These are phyloP conservation scores for Vigna trinervia DNA, from an alignment of 306 rosid genomes.

Conservation along the genomic window DNA sequence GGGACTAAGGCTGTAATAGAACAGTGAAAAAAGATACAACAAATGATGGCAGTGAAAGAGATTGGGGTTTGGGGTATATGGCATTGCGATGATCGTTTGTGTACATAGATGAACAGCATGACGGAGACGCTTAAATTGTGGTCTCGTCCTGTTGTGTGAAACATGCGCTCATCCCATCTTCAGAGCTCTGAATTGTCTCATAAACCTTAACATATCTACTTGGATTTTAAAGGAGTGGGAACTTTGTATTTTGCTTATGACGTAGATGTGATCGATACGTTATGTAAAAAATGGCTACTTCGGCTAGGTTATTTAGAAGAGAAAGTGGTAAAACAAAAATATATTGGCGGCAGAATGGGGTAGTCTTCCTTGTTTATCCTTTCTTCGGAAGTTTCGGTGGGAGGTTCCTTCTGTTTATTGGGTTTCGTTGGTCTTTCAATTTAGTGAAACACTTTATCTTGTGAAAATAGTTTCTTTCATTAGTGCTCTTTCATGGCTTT, in stretches of 20 bases:
- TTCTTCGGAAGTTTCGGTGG: conserved; percentile 10
- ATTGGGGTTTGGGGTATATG: conserved; percentile 31
- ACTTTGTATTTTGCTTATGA: conserved; percentile 39
- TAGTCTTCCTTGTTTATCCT: conserved; percentile 13
- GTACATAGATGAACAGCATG: conserved; percentile 47
- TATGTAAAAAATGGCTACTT: conserved; percentile 27
- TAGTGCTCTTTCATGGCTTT: not conserved
- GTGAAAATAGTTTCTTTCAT: conserved; percentile 27
- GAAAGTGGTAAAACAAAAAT: conserved; percentile 13
- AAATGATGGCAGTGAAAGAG: conserved; percentile 37
- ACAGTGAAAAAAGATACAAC: conserved; percentile 27
- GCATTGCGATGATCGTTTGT: conserved; percentile 35
- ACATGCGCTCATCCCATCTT: conserved; percentile 43
- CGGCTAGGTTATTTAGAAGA: conserved; percentile 23
- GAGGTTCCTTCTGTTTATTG: conserved; percentile 19
- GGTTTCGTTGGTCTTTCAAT: not conserved
- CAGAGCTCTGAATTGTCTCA: conserved; percentile 42
- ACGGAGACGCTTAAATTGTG: conserved; percentile 34
- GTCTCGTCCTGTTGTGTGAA: conserved; percentile 38
- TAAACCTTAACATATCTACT: conserved; percentile 37
- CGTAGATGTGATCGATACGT: conserved; percentile 39
- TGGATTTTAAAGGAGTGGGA: conserved; percentile 40
- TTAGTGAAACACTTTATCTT: not conserved
- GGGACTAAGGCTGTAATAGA: conserved; percentile 27
- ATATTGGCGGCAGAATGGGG: conserved; percentile 31